Evolutionary conservation across 2,329 filamentous ascomycete species (phyloP).

Genomic region (Claviceps maximensis): DNA sequence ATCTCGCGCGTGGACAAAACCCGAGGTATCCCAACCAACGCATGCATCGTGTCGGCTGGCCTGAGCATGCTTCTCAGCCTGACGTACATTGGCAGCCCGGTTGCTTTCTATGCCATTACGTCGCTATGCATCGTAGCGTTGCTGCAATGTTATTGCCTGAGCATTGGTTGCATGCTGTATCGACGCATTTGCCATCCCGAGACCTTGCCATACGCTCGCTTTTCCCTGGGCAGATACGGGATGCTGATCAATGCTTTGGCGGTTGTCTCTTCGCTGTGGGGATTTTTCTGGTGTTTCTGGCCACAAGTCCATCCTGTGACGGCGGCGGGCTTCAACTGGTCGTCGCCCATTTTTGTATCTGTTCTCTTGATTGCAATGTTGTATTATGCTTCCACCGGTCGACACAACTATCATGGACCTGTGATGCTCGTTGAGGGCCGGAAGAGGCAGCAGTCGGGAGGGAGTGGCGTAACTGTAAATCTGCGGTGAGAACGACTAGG

Average conservation of each 20-base stretch:
- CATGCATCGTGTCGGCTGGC: constrained; percentile 4
- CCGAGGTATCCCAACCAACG: constrained; percentile 7
- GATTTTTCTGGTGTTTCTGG: constrained; percentile 10
- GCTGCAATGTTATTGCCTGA: constrained; percentile 9
- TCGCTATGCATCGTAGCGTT: constrained; percentile 7
- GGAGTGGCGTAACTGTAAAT: background rate
- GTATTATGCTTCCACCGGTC: constrained; percentile 4
- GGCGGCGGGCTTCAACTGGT: constrained; percentile 8
- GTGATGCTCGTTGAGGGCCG: constrained; percentile 6
- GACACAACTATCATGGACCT: constrained; percentile 6
- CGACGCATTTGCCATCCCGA: constrained; percentile 5
- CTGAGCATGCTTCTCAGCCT: constrained; percentile 4
- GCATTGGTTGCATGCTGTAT: constrained; percentile 9
- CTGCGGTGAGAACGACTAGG: too few relatives aligned
- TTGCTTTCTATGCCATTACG: constrained; percentile 9
- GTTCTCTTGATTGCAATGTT: constrained; percentile 3
- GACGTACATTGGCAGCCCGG: constrained; percentile 9
- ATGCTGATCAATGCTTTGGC: constrained; percentile 6
- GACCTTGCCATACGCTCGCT: constrained; percentile 5
- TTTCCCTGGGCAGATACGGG: constrained; percentile 8
- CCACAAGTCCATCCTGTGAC: constrained; percentile 5
- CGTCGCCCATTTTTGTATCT: constrained; percentile 4
- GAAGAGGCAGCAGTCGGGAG: background rate
- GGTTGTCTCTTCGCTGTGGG: constrained; percentile 5
- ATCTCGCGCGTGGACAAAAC: background rate